Evolutionary conservation across 2,329 filamentous ascomycete genomes (phyloP).

Genomic region (Nigrospora osmanthi): DNA sequence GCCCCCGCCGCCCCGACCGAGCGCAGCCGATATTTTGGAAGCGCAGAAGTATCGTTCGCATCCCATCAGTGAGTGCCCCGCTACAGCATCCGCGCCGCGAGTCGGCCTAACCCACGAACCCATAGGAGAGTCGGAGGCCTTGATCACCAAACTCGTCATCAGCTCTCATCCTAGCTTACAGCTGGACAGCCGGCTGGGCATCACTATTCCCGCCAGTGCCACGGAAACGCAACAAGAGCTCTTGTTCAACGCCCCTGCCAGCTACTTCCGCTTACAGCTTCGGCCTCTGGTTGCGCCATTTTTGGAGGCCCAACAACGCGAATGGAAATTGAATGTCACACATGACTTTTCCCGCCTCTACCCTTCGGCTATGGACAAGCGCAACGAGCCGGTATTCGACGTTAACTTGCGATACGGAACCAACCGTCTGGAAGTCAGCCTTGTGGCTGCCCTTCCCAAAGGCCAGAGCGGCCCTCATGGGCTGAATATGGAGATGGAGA

Average conservation of each 20-base stretch:
- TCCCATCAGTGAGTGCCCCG: conserved; percentile 17
- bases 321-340: conserved; percentile 70
- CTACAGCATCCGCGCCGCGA: too few species aligned
- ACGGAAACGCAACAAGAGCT: conserved; percentile 63
- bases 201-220: conserved; percentile 58
- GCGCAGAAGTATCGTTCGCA: conserved; percentile 20
- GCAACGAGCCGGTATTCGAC: conserved; percentile 65
- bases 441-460: conserved; percentile 62
- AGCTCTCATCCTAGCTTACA: conserved; percentile 54
- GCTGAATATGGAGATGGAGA: conserved; percentile 67
- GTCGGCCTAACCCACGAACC: background rate
- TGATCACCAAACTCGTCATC: conserved; percentile 19
- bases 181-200: conserved; percentile 50
- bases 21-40: conserved; percentile 22
- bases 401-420: conserved; percentile 62
- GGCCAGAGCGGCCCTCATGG: conserved; percentile 49
- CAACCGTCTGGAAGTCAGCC: conserved; percentile 71
- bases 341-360: conserved; percentile 59
- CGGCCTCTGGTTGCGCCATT: conserved; percentile 56
- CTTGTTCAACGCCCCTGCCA: conserved; percentile 60
- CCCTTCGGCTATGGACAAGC: conserved; percentile 42
- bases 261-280: conserved; percentile 65
- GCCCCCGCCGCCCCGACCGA: conserved; percentile 17
- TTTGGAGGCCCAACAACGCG: conserved; percentile 52
- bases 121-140: conserved; percentile 18